Evolutionary conservation across 495 filamentous ascomycete genomes (phyloP).

Genomic region (Xylaria bambusicola): DNA sequence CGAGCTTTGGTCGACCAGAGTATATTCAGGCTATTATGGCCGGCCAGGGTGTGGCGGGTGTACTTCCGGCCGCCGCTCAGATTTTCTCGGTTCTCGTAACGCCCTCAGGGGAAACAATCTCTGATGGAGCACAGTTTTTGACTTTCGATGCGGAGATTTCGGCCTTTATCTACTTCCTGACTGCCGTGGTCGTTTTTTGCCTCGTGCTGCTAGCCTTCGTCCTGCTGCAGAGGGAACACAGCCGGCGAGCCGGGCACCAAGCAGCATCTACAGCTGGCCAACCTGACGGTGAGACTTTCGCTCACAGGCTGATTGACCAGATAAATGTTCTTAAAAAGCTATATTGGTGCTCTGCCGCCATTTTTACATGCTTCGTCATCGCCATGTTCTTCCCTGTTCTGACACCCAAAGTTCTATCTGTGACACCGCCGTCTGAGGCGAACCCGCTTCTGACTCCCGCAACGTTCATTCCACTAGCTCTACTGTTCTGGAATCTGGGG

Average conservation of each 20-base stretch:
- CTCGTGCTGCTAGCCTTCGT: slow-evolving; percentile 57
- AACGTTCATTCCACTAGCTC: slow-evolving; percentile 80
- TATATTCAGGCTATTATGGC: slow-evolving; percentile 97
- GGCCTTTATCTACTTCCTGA: slow-evolving; percentile 82
- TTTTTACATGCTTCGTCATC: slow-evolving; percentile 72
- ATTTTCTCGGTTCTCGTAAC: slow-evolving; percentile 79
- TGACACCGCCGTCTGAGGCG: slow-evolving; percentile 47
- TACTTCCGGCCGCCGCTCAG: slow-evolving; percentile 83
- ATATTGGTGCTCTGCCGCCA: slow-evolving; percentile 61
- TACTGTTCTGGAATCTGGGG: slow-evolving; percentile 87
- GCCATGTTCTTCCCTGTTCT: slow-evolving; percentile 93
- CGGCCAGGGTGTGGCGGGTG: slow-evolving; percentile 89
- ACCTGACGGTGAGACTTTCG: background rate
- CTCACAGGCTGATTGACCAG: slow-evolving; percentile 54
- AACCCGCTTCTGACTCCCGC: slow-evolving; percentile 60
- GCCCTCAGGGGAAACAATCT: slow-evolving; percentile 34
- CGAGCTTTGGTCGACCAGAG: slow-evolving; percentile 76
- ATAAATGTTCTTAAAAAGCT: slow-evolving; percentile 67
- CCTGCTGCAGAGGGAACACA: slow-evolving; percentile 42
- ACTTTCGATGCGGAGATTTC: slow-evolving; percentile 3
- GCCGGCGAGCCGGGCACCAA: slow-evolving; percentile 42
- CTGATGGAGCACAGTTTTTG: too few species aligned
- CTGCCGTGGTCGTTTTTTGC: too few species aligned
- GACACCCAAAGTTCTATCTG: slow-evolving; percentile 72
- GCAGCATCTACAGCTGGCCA: slow-evolving; percentile 41